phyloP scores from a whole-genome alignment of 345 rosid genomes.

The Eucalyptus sp. region DNA sequence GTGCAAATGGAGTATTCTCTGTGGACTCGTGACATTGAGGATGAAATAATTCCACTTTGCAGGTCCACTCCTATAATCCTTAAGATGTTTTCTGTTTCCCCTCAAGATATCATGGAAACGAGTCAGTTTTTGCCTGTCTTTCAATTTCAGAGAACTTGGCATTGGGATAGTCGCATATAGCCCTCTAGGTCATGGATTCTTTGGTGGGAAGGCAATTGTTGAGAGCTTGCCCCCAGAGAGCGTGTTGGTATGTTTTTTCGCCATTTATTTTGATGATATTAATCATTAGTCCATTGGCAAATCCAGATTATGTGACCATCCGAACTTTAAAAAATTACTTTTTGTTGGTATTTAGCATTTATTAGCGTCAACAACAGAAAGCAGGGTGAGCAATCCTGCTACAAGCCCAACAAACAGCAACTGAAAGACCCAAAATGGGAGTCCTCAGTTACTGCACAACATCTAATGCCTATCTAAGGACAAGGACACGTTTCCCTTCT shows the following conservation, averaged over 20 bases:
- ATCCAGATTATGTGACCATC: not conserved
- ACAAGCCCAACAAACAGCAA: not conserved
- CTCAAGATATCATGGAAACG: not conserved
- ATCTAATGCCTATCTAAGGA: not conserved
- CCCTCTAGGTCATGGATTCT: constrained; percentile 52
- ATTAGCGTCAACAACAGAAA: not conserved
- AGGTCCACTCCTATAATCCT: constrained; percentile 6
- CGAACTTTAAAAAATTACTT: not conserved
- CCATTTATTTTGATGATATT: not conserved
- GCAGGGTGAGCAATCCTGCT: not conserved
- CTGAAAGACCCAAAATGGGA: not conserved
- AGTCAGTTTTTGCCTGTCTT: not conserved
- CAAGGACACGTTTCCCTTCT: not conserved
- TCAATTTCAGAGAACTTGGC: constrained; percentile 35
- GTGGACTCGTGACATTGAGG: constrained; percentile 57
- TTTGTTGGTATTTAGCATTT: not conserved
- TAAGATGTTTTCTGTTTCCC: not conserved
- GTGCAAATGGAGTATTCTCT: constrained; percentile 63
- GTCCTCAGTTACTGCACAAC: not conserved
- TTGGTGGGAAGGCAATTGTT: constrained; percentile 33
- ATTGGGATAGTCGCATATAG: constrained; percentile 50
- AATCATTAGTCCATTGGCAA: not conserved
- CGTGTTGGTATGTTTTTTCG: constrained; percentile 5
- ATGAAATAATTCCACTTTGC: constrained; percentile 40
- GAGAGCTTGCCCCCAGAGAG: constrained; percentile 25